Evolutionary conservation across 139 green algal species (phyloP).

Genomic region (Pycnococcus provasolii): DNA sequence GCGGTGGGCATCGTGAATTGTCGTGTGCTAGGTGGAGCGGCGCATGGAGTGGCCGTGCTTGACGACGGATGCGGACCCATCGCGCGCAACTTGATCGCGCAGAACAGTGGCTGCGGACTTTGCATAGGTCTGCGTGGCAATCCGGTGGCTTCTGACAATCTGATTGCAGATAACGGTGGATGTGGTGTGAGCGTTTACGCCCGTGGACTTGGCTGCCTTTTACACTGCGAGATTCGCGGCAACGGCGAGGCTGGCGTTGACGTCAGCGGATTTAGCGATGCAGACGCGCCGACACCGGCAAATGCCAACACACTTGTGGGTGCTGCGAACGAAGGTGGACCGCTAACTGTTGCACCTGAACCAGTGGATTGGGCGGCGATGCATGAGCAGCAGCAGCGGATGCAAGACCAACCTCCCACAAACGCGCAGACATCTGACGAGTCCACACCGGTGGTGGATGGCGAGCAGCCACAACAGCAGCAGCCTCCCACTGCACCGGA

Average conservation of each 20-base stretch:
- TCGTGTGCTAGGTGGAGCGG: neutral
- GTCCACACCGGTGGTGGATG: no score
- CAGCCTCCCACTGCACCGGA: no score
- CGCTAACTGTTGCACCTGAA: no score
- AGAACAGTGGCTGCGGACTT: constrained; percentile 2
- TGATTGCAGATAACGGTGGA: constrained; percentile 1
- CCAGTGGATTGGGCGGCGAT: no score
- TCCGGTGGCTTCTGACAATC: neutral
- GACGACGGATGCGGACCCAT: neutral
- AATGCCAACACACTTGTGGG: no score
- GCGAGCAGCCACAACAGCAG: no score
- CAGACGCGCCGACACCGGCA: no score
- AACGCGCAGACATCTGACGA: no score
- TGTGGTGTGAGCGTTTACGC: constrained; percentile 1
- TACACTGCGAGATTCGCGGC: neutral
- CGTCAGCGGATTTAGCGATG: neutral
- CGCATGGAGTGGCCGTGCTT: constrained; percentile 1
- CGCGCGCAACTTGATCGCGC: constrained; percentile 2
- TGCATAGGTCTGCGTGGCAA: neutral
- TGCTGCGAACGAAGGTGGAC: no score
- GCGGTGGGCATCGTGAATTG: neutral
- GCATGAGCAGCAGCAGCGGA: no score
- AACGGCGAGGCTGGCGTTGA: constrained; percentile 2
- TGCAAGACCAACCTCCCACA: no score
- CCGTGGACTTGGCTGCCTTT: neutral